phyloP scores from a whole-genome alignment of 2,329 filamentous ascomycete genomes.

The Colletotrichum phormii region DNA sequence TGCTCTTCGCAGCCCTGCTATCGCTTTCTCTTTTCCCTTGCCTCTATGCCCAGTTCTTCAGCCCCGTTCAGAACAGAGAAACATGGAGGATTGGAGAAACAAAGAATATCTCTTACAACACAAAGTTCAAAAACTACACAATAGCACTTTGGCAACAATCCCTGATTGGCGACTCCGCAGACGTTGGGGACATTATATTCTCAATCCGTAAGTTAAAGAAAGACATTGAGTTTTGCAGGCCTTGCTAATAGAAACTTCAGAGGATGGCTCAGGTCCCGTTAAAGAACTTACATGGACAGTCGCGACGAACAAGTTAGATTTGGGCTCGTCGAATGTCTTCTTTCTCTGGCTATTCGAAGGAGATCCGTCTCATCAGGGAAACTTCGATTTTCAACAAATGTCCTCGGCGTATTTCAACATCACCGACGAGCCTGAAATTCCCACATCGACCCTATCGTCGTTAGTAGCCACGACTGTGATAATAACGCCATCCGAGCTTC shows the following conservation, averaged over 20 bases:
- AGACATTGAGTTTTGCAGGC: neutral
- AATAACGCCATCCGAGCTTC: neutral
- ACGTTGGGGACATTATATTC: slow-evolving; percentile 22
- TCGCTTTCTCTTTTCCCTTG: neutral
- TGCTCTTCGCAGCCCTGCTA: neutral
- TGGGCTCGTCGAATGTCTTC: slow-evolving; percentile 35
- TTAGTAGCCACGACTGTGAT: neutral
- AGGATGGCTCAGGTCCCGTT: slow-evolving; percentile 21
- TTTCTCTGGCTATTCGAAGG: slow-evolving; percentile 41
- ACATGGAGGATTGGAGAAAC: slow-evolving; percentile 21
- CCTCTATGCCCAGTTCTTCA: slow-evolving; percentile 16
- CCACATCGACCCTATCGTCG: no score
- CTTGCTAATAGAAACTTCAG: neutral
- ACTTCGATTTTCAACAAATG: neutral
- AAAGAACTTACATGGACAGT: slow-evolving; percentile 38
- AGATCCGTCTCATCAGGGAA: slow-evolving; percentile 24
- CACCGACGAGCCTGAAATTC: slow-evolving; percentile 30
- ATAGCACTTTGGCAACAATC: slow-evolving; percentile 43
- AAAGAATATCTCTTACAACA: slow-evolving; percentile 41
- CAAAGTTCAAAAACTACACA: slow-evolving; percentile 39
- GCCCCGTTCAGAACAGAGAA: neutral
- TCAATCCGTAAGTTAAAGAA: slow-evolving; percentile 13
- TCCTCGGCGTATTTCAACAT: slow-evolving; percentile 38
- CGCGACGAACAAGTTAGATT: slow-evolving; percentile 32
- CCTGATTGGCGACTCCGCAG: slow-evolving; percentile 17